These are phyloP conservation scores for Exophiala sp. DNA, from an alignment of 2,329 filamentous ascomycete genomes.

Conservation along the genomic window DNA sequence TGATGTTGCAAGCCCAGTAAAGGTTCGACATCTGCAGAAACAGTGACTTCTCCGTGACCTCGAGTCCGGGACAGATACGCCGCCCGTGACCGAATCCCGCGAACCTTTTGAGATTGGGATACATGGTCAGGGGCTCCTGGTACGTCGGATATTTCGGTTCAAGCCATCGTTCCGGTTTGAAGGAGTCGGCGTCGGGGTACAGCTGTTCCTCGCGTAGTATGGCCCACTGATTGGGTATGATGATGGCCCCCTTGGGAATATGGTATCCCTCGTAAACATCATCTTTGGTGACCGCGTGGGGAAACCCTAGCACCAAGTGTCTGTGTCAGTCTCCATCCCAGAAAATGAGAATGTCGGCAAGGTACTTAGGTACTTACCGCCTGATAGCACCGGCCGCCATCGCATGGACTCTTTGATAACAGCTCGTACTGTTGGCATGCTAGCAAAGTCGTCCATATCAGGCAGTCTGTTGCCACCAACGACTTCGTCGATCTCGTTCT, in stretches of 20 bases:
- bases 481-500: slow-evolving; percentile 37
- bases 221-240: slow-evolving; percentile 43
- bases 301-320: slow-evolving; percentile 27
- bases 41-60: slow-evolving; percentile 32
- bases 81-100: slow-evolving; percentile 27
- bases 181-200: slow-evolving; percentile 29
- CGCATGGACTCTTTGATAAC: slow-evolving; percentile 43
- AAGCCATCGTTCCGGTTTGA: slow-evolving; percentile 28
- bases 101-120: slow-evolving; percentile 26
- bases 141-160: slow-evolving; percentile 26
- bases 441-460: slow-evolving; percentile 35
- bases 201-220: slow-evolving; percentile 25
- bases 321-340: background rate
- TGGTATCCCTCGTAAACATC: slow-evolving; percentile 32
- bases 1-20: slow-evolving; percentile 53
- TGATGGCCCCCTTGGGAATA: slow-evolving; percentile 43
- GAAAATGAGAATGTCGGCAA: background rate
- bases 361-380: slow-evolving; percentile 5
- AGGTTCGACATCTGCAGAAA: slow-evolving; percentile 56
- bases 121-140: slow-evolving; percentile 25
- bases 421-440: slow-evolving; percentile 37
- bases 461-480: slow-evolving; percentile 30
- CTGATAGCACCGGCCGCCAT: slow-evolving; percentile 38
- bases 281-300: slow-evolving; percentile 48
- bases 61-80: slow-evolving; percentile 27